These are phyloP conservation scores for Fusarium bactridioides DNA, from an alignment of 2,329 filamentous ascomycete species.

Conservation along the genomic window DNA sequence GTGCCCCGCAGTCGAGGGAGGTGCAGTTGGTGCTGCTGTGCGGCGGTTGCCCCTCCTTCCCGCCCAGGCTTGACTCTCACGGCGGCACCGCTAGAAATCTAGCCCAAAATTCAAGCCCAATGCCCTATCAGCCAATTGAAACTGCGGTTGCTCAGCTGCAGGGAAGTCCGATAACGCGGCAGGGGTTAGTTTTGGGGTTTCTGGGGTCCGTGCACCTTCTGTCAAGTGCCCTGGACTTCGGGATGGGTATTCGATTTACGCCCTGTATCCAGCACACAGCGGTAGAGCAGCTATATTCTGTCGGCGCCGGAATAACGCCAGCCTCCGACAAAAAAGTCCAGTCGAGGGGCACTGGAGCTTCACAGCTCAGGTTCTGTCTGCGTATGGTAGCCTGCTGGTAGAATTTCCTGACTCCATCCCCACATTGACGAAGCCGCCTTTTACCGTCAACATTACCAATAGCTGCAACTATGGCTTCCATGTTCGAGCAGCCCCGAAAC, in stretches of 20 bases:
- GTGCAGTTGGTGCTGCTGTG: neutral
- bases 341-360: slow-evolving; percentile 41
- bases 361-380: slow-evolving; percentile 43
- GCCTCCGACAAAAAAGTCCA: slow-evolving; percentile 42
- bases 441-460: slow-evolving; percentile 33
- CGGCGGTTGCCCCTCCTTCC: neutral
- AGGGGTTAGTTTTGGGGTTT: slow-evolving; percentile 30
- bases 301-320: slow-evolving; percentile 41
- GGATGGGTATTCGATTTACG: neutral
- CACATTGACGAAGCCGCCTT: slow-evolving; percentile 40
- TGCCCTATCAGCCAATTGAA: slow-evolving; percentile 36
- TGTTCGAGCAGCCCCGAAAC: slow-evolving; percentile 95
- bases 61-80: slow-evolving; percentile 14
- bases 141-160: slow-evolving; percentile 13
- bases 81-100: slow-evolving; percentile 28
- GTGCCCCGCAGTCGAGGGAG: slow-evolving; percentile 42
- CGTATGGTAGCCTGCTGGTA: slow-evolving; percentile 39
- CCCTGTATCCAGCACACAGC: neutral
- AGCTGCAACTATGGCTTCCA: slow-evolving; percentile 77
- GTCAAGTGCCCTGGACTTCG: slow-evolving; percentile 28
- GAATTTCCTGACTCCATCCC: slow-evolving; percentile 44
- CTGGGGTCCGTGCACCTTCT: slow-evolving; percentile 33
- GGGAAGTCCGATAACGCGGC: slow-evolving; percentile 22
- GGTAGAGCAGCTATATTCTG: neutral
- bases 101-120: slow-evolving; percentile 40